These are phyloP conservation scores for Cadophora gregata DNA, from an alignment of 2,329 filamentous ascomycete genomes.

Conservation along the genomic window DNA sequence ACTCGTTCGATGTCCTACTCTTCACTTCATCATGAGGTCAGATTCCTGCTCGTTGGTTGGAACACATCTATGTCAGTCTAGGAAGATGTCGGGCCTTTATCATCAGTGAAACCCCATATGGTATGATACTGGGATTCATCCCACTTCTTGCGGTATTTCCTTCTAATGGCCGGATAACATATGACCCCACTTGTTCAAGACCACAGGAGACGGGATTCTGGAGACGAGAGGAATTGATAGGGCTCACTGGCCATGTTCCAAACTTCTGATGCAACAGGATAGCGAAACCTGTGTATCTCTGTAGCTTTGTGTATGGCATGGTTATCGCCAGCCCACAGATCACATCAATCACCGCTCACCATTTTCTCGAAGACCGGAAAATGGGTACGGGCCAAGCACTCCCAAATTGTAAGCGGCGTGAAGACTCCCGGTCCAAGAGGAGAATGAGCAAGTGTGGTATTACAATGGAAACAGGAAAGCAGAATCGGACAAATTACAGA, in stretches of 20 bases:
- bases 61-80: background rate
- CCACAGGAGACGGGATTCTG: background rate
- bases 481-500: background rate
- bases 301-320: background rate
- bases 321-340: background rate
- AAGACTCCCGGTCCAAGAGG: background rate
- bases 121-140: background rate
- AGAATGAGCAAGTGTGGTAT: background rate
- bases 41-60: background rate
- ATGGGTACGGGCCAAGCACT: background rate
- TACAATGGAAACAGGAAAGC: background rate
- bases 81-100: background rate
- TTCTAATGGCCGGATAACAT: background rate
- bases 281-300: background rate
- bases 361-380: background rate
- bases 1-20: background rate
- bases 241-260: background rate
- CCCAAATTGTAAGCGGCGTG: background rate
- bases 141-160: background rate
- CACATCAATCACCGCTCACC: background rate
- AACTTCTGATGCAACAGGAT: background rate
- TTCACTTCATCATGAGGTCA: background rate
- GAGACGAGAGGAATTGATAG: conserved; percentile 6
- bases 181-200: conserved; percentile 7
- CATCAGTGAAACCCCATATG: background rate